phyloP scores from a whole-genome alignment of 2,329 filamentous ascomycete genomes.

The Gaeumannomyces tritici region DNA sequence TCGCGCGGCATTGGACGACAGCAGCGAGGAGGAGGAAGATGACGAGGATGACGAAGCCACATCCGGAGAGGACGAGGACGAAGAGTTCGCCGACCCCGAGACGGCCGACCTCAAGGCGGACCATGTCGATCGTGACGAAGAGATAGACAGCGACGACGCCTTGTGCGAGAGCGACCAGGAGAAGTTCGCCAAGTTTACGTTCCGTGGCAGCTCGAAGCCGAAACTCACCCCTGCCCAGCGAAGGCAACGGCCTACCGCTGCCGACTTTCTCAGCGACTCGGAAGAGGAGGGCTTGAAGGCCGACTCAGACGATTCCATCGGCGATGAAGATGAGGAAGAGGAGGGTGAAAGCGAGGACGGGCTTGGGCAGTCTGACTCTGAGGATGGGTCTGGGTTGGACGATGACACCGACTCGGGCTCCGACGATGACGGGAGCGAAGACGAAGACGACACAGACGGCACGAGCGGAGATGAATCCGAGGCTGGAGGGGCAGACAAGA shows the following conservation, averaged over 20 bases:
- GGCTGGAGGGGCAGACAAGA: slow-evolving; percentile 19
- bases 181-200: slow-evolving; percentile 64
- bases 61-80: slow-evolving; percentile 22
- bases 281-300: slow-evolving; percentile 22
- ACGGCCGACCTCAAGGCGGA: slow-evolving; percentile 43
- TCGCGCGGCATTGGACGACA: slow-evolving; percentile 53
- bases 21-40: slow-evolving; percentile 39
- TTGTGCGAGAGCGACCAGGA: slow-evolving; percentile 81
- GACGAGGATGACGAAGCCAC: slow-evolving; percentile 34
- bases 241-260: slow-evolving; percentile 37
- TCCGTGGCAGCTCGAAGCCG: slow-evolving; percentile 48
- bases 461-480: slow-evolving; percentile 19
- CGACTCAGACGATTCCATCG: slow-evolving; percentile 18
- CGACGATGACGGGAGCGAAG: slow-evolving; percentile 20
- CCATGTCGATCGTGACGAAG: slow-evolving; percentile 43
- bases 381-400: slow-evolving; percentile 14
- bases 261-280: slow-evolving; percentile 46
- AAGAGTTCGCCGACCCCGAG: slow-evolving; percentile 45
- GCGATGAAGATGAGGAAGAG: slow-evolving; percentile 16
- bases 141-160: slow-evolving; percentile 58
- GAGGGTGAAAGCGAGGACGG: slow-evolving; percentile 21
- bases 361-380: slow-evolving; percentile 16
- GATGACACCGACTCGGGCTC: slow-evolving; percentile 22
- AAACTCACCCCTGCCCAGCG: slow-evolving; percentile 22
- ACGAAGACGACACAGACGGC: slow-evolving; percentile 24